Percentiles rank a stretch among this genome's conserved stretches.
These are phyloP conservation scores for Trichoderma cornu-damae DNA, from an alignment of 2,329 filamentous ascomycete genomes.

Conservation along the genomic window DNA sequence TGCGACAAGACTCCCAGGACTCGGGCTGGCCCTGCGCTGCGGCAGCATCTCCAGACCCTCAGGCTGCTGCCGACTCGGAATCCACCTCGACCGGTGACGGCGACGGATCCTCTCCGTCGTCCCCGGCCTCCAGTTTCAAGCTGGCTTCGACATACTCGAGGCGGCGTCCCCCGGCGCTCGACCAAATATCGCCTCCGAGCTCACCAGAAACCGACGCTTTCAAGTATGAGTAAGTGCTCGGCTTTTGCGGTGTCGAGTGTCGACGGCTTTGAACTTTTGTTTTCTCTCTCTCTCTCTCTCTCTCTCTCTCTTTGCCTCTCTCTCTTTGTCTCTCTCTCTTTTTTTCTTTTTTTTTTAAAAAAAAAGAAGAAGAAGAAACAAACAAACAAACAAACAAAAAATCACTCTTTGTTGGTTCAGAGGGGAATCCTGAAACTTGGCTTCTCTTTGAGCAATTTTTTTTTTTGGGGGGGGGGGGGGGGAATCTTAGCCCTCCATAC, in stretches of 20 bases:
- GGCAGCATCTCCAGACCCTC: constrained; percentile 43
- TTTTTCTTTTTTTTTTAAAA: no score
- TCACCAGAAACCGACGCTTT: constrained; percentile 45
- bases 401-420: no score
- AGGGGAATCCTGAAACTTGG: no score
- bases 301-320: no score
- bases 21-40: constrained; percentile 40
- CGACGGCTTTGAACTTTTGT: not conserved
- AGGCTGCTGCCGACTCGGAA: constrained; percentile 18
- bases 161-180: constrained; percentile 38
- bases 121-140: constrained; percentile 36
- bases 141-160: constrained; percentile 28
- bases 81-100: constrained; percentile 30
- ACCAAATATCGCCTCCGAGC: constrained; percentile 51
- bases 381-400: no score
- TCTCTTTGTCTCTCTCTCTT: no score
- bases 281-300: no score
- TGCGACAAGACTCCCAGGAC: constrained; percentile 16
- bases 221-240: constrained; percentile 40
- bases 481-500: no score
- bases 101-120: constrained; percentile 22
- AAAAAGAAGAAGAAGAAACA: no score
- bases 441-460: no score
- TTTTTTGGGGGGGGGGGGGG: no score
- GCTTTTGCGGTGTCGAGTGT: no score